A percentile compares a stretch with the other conserved stretches of the same genome.
Evolutionary conservation across 352 stramenopile genomes (phyloP).

Genomic region (Phytophthora citricola): DNA sequence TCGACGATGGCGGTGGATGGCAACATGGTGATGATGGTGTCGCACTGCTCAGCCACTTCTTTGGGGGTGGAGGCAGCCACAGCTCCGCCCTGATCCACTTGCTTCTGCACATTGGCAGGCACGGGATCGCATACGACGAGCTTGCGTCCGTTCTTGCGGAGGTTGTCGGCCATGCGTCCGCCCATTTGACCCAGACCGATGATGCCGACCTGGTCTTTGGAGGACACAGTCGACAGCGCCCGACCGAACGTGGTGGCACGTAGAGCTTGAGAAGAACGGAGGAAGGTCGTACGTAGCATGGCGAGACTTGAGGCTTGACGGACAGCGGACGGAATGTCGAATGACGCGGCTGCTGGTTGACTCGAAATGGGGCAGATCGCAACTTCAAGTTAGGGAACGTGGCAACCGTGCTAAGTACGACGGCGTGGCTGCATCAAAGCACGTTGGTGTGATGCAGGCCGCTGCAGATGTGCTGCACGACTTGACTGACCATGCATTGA

Average conservation of each 20-base stretch:
- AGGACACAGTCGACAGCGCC: slow-evolving; percentile 13
- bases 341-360: slow-evolving; percentile 15
- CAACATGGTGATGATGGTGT: slow-evolving; percentile 96
- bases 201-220: slow-evolving; percentile 79
- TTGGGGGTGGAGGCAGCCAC: slow-evolving; percentile 56
- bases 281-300: slow-evolving; percentile 19
- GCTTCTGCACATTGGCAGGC: slow-evolving; percentile 50
- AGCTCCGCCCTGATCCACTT: slow-evolving; percentile 57
- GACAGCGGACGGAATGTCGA: slow-evolving; percentile 19
- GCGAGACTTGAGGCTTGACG: slow-evolving; percentile 2
- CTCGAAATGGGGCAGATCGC: slow-evolving; percentile 1
- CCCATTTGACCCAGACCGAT: slow-evolving; percentile 96
- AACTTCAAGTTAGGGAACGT: slow-evolving; percentile 43
- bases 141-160: slow-evolving; percentile 81
- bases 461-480: slow-evolving; percentile 10
- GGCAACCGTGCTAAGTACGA: slow-evolving; percentile 29
- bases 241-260: background rate
- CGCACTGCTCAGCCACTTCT: slow-evolving; percentile 80
- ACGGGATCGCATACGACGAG: slow-evolving; percentile 86
- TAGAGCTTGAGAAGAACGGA: slow-evolving; percentile 12
- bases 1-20: slow-evolving; percentile 92
- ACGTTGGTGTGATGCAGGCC: slow-evolving; percentile 12
- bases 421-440: slow-evolving; percentile 20
- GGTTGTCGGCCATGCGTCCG: slow-evolving; percentile 93
- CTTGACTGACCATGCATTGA: background rate